Evolutionary conservation across 257 asterid species (phyloP).

Genomic region (Paulownia fortunei): DNA sequence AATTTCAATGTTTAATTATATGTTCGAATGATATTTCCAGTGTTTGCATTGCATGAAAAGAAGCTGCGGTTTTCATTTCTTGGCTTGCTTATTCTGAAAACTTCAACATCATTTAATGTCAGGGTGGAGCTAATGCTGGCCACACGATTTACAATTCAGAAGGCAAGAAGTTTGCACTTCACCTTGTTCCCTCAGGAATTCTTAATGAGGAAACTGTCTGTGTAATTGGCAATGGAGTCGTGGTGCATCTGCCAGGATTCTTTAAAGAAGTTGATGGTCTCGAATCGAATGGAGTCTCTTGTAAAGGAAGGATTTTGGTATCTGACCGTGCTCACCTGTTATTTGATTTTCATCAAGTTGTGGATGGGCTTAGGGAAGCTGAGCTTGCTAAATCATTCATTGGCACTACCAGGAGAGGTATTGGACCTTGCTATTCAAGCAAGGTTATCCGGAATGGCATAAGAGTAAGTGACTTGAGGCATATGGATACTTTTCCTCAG

Average conservation of each 20-base stretch:
- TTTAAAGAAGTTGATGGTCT: conserved; percentile 87
- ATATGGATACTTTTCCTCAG: conserved; percentile 92
- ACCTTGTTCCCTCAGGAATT: conserved; percentile 96
- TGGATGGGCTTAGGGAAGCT: conserved; percentile 90
- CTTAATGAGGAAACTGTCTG: conserved; percentile 59
- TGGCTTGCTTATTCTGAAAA: conserved; percentile 25
- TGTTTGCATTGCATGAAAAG: conserved; percentile 26
- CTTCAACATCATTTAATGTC: conserved; percentile 28
- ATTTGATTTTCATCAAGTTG: conserved; percentile 89
- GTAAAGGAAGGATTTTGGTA: conserved; percentile 85
- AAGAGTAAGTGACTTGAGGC: conserved; percentile 93
- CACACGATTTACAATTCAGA: conserved; percentile 96
- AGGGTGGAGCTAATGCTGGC: conserved; percentile 99
- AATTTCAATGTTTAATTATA: background rate
- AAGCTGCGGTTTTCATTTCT: conserved; percentile 40
- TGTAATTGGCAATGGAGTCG: conserved; percentile 94
- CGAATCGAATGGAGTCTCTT: conserved; percentile 83
- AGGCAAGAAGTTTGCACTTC: conserved; percentile 96
- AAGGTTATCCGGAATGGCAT: conserved; percentile 93
- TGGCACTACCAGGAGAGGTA: conserved; percentile 96
- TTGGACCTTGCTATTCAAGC: conserved; percentile 96
- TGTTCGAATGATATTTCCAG: background rate
- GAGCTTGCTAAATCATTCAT: conserved; percentile 92
- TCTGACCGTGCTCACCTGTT: conserved; percentile 94
- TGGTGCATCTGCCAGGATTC: conserved; percentile 86